These are phyloP conservation scores for Trichopus zeylanicus DNA, from an alignment of 116 monocot species.

Conservation along the genomic window DNA sequence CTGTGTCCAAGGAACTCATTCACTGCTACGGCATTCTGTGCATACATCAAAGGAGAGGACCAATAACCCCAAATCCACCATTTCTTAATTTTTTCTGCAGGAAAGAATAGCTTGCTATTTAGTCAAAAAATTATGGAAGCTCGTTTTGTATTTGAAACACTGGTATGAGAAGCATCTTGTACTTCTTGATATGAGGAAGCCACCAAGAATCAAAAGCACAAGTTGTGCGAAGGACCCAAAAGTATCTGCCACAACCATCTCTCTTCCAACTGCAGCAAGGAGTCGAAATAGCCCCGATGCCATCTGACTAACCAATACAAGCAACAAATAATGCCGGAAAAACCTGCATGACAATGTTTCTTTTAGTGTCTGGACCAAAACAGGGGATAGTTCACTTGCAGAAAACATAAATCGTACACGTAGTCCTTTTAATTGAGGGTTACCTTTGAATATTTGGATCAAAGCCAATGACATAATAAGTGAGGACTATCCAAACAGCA, in stretches of 20 bases:
- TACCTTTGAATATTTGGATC: constrained; percentile 22
- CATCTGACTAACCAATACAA: constrained; percentile 29
- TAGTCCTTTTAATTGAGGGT: not conserved
- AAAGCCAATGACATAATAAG: constrained; percentile 28
- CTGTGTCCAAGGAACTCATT: constrained; percentile 49
- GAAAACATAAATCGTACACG: not conserved
- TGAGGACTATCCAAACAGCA: constrained; percentile 9
- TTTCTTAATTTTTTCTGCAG: not conserved
- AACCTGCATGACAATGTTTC: constrained; percentile 12
- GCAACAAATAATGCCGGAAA: constrained; percentile 35
- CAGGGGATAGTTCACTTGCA: not conserved
- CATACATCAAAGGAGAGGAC: constrained; percentile 29
- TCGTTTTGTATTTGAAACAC: too few species aligned
- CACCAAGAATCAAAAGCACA: constrained; percentile 15
- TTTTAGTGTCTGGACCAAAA: not conserved
- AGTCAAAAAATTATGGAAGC: not conserved
- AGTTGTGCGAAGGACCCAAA: constrained; percentile 13
- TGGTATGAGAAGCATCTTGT: not conserved
- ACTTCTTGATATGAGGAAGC: constrained; percentile 24
- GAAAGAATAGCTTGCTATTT: not conserved
- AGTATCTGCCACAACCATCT: constrained; percentile 6
- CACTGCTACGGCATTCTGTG: constrained; percentile 36
- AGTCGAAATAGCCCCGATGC: constrained; percentile 35
- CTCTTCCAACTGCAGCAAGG: constrained; percentile 21
- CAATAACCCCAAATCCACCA: constrained; percentile 11